phyloP scores from a whole-genome alignment of 2,329 filamentous ascomycete species.

The Colletotrichum filicis region DNA sequence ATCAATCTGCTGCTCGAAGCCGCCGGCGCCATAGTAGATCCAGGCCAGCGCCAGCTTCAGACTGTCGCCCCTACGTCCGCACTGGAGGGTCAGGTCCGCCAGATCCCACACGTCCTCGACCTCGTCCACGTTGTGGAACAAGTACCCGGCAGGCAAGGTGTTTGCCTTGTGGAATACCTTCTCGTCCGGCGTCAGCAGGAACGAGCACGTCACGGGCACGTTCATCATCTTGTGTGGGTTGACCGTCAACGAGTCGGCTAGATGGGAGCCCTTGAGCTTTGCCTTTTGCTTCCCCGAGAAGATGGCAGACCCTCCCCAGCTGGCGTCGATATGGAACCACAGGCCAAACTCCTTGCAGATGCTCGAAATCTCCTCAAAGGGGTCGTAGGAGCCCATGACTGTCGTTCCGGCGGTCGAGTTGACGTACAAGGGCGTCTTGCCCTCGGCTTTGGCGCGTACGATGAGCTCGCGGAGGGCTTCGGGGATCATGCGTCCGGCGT shows the following conservation, averaged over 20 bases:
- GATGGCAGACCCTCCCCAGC: slow-evolving; percentile 87
- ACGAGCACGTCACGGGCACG: slow-evolving; percentile 89
- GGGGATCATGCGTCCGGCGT: slow-evolving; percentile 76
- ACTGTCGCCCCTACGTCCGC: slow-evolving; percentile 85
- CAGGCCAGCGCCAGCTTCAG: slow-evolving; percentile 90
- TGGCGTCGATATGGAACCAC: slow-evolving; percentile 94
- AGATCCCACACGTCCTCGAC: slow-evolving; percentile 82
- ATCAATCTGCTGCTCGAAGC: slow-evolving; percentile 78
- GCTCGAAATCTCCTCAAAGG: slow-evolving; percentile 74
- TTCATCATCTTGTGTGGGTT: slow-evolving; percentile 99
- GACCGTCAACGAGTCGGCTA: slow-evolving; percentile 84
- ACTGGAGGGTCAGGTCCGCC: slow-evolving; percentile 93
- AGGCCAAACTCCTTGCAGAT: slow-evolving; percentile 79
- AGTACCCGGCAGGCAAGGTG: slow-evolving; percentile 86
- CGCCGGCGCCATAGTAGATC: slow-evolving; percentile 85
- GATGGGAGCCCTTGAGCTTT: slow-evolving; percentile 76
- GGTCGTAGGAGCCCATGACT: slow-evolving; percentile 89
- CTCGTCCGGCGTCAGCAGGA: slow-evolving; percentile 83
- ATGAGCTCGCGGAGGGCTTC: slow-evolving; percentile 73
- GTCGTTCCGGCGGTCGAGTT: slow-evolving; percentile 97
- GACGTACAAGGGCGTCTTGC: slow-evolving; percentile 90
- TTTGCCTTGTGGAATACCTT: slow-evolving; percentile 84
- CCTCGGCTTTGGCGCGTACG: slow-evolving; percentile 68
- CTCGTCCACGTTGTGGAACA: slow-evolving; percentile 73
- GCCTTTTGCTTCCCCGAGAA: slow-evolving; percentile 74